These are phyloP conservation scores for Leccinum incarnatum DNA, from an alignment of 768 basidiomycete genomes.

Conservation along the genomic window DNA sequence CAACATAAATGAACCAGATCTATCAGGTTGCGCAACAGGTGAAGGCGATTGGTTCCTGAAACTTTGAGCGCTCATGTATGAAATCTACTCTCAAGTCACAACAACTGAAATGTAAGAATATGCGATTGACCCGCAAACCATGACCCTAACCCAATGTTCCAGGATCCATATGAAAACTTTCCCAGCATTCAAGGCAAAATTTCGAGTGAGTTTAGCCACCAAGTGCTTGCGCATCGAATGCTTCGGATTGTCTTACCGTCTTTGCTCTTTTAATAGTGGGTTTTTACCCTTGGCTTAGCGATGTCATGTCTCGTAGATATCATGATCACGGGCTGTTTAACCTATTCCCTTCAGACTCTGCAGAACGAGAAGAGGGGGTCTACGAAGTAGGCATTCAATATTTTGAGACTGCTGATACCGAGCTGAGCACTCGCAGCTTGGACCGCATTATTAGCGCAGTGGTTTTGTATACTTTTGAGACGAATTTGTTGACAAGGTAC, in stretches of 20 bases:
- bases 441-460: slow-evolving; percentile 47
- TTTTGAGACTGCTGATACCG: not conserved
- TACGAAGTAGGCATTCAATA: slow-evolving; percentile 30
- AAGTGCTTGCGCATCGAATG: not conserved
- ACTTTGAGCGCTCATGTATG: slow-evolving; percentile 10
- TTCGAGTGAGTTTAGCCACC: slow-evolving; percentile 14
- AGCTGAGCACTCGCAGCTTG: slow-evolving; percentile 30
- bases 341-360: slow-evolving; percentile 41
- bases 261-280: slow-evolving; percentile 35
- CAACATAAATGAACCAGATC: not conserved
- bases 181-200: slow-evolving; percentile 21
- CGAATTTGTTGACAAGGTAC: slow-evolving; percentile 48
- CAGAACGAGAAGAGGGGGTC: slow-evolving; percentile 38
- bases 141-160: not conserved
- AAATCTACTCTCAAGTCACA: slow-evolving; percentile 20
- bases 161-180: slow-evolving; percentile 30
- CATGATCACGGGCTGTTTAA: slow-evolving; percentile 46
- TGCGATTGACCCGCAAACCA: not conserved
- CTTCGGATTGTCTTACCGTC: not conserved
- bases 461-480: slow-evolving; percentile 53
- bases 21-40: slow-evolving; percentile 37
- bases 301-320: slow-evolving; percentile 50
- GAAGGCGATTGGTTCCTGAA: not conserved
- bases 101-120: slow-evolving; percentile 31
- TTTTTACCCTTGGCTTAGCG: slow-evolving; percentile 50